phyloP scores from a whole-genome alignment of 495 filamentous ascomycete species.

The Tuber calosporum region DNA sequence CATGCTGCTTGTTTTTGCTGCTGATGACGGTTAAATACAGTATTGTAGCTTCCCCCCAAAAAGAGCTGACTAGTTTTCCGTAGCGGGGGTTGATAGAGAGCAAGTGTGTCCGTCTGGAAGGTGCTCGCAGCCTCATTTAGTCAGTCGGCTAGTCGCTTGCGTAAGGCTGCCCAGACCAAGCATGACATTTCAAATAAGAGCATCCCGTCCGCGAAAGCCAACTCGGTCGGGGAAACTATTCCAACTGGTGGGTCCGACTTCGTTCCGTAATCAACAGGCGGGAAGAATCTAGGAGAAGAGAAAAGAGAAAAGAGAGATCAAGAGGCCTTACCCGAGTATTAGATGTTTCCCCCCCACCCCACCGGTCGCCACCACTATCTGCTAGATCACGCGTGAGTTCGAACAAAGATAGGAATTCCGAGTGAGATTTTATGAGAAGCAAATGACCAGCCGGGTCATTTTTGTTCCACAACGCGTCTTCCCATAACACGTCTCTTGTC shows the following conservation, averaged over 20 bases:
- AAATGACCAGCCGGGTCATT: background rate
- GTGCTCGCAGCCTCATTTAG: background rate
- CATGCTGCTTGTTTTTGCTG: background rate
- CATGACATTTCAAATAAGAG: slow-evolving; percentile 3
- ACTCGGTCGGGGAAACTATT: background rate
- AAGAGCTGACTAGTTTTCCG: background rate
- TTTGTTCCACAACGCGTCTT: slow-evolving; percentile 3
- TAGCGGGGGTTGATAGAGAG: background rate
- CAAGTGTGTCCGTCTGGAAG: background rate
- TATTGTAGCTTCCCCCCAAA: background rate
- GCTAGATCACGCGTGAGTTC: background rate
- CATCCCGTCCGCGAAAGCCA: background rate
- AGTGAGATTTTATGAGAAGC: background rate
- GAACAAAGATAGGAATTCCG: background rate
- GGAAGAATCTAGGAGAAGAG: background rate
- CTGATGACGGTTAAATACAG: background rate
- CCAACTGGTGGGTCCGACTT: background rate
- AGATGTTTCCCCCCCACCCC: background rate
- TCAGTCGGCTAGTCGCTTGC: background rate
- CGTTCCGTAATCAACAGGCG: background rate
- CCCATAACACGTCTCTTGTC: background rate
- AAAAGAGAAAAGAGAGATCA: background rate
- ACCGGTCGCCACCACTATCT: background rate
- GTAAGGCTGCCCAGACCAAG: background rate
- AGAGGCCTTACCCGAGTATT: background rate